phyloP scores from a whole-genome alignment of 2,329 filamentous ascomycete species.

The Scedosporium apiospermum region DNA sequence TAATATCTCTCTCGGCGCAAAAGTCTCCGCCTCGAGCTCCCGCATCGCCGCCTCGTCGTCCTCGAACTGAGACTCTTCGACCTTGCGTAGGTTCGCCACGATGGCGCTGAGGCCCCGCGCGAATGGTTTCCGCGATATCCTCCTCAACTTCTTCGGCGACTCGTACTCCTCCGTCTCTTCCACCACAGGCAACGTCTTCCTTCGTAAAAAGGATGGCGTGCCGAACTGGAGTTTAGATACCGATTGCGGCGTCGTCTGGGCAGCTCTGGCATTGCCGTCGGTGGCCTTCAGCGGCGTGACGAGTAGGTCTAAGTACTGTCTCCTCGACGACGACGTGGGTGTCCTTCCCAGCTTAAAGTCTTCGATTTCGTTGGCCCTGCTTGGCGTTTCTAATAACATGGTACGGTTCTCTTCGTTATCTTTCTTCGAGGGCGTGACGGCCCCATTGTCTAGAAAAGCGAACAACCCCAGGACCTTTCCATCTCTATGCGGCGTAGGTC shows the following conservation, averaged over 20 bases:
- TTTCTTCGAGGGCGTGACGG: slow-evolving; percentile 38
- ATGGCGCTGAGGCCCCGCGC: slow-evolving; percentile 64
- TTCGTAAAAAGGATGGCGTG: slow-evolving; percentile 59
- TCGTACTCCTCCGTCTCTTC: slow-evolving; percentile 45
- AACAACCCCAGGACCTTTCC: slow-evolving; percentile 70
- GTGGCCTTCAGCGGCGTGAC: slow-evolving; percentile 52
- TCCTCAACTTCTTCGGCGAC: slow-evolving; percentile 26
- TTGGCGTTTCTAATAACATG: slow-evolving; percentile 29
- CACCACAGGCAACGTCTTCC: slow-evolving; percentile 37
- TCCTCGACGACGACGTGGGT: slow-evolving; percentile 48
- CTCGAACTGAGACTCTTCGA: slow-evolving; percentile 60
- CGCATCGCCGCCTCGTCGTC: slow-evolving; percentile 66
- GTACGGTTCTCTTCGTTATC: slow-evolving; percentile 18
- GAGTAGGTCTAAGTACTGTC: slow-evolving; percentile 52
- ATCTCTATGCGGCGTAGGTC: slow-evolving; percentile 72
- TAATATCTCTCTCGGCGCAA: not conserved
- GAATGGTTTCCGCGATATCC: slow-evolving; percentile 50
- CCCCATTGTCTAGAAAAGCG: slow-evolving; percentile 50
- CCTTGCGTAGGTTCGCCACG: slow-evolving; percentile 58
- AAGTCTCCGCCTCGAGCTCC: slow-evolving; percentile 52
- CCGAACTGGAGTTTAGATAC: slow-evolving; percentile 50
- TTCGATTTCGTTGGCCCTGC: slow-evolving; percentile 26
- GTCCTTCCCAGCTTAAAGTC: slow-evolving; percentile 32
- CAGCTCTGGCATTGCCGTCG: slow-evolving; percentile 22
- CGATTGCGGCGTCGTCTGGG: slow-evolving; percentile 35